Percentiles rank a stretch among this genome's conserved stretches.
phyloP scores from a whole-genome alignment of 192 early-diverging fungal genomes.

The Backusella tuberculispora region DNA sequence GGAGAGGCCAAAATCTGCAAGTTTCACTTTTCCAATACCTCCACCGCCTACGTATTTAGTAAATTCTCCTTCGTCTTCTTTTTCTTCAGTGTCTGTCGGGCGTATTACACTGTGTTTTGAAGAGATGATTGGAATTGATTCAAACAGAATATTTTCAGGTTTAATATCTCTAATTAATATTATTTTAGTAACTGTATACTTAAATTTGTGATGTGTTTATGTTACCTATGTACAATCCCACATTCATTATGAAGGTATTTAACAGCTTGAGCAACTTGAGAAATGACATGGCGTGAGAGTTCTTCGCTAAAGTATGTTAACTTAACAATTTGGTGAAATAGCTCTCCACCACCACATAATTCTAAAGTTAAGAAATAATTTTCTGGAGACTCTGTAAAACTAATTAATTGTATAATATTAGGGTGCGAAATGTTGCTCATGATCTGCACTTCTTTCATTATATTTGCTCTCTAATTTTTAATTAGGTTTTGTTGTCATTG shows the following conservation, averaged over 20 bases:
- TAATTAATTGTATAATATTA: slow-evolving; percentile 73
- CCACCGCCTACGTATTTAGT: slow-evolving; percentile 74
- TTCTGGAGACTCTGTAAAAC: slow-evolving; percentile 73
- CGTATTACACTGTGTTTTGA: slow-evolving; percentile 26
- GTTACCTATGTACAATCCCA: slow-evolving; percentile 71
- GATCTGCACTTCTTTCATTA: slow-evolving; percentile 85
- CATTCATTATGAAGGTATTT: slow-evolving; percentile 81
- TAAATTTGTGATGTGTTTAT: not conserved
- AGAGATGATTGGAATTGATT: slow-evolving; percentile 67
- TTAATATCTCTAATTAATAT: slow-evolving; percentile 77
- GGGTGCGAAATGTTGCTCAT: slow-evolving; percentile 76
- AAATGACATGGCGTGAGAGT: slow-evolving; percentile 76
- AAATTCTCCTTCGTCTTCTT: slow-evolving; percentile 76
- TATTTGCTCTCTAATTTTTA: slow-evolving; percentile 63
- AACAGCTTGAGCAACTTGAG: slow-evolving; percentile 83
- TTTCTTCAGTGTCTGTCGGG: slow-evolving; percentile 56
- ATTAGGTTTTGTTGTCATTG: not conserved
- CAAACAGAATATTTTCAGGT: slow-evolving; percentile 88
- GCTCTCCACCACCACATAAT: slow-evolving; percentile 81
- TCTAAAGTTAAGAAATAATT: slow-evolving; percentile 81
- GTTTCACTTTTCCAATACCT: slow-evolving; percentile 81
- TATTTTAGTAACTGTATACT: not conserved
- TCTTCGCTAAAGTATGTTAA: slow-evolving; percentile 82
- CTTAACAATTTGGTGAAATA: slow-evolving; percentile 83
- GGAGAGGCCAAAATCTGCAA: slow-evolving; percentile 89